A percentile compares a stretch with the other conserved stretches of the same genome.
phyloP scores from a whole-genome alignment of 306 rosid genomes.

The Vigna hirtella region DNA sequence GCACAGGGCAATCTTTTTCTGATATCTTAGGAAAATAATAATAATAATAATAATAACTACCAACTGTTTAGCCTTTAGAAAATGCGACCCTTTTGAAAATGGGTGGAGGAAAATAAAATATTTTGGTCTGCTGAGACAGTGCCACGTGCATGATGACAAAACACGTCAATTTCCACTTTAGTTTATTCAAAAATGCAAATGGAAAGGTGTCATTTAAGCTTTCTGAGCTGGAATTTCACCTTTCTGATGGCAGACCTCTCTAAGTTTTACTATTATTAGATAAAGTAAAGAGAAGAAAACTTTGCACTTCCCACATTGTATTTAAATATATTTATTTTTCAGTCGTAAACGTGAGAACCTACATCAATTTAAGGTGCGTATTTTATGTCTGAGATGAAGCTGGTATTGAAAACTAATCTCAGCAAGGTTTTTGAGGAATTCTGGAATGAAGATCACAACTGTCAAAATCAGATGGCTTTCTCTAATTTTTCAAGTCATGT shows the following conservation, averaged over 20 bases:
- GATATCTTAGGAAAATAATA: not conserved
- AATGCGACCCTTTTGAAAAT: constrained; percentile 25
- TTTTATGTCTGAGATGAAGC: constrained; percentile 9
- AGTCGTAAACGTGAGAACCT: constrained; percentile 4
- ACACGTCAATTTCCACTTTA: constrained; percentile 14
- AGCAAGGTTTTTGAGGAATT: constrained; percentile 2
- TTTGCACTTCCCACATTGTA: not conserved
- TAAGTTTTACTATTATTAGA: constrained; percentile 38
- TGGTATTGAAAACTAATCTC: not conserved
- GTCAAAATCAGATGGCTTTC: constrained; percentile 11
- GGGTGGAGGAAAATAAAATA: constrained; percentile 20
- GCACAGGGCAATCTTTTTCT: not conserved
- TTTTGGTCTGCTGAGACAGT: constrained; percentile 38
- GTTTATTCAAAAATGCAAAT: constrained; percentile 29
- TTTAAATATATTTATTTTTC: not conserved
- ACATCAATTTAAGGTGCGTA: constrained; percentile 25
- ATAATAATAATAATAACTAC: not conserved
- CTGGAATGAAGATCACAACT: constrained; percentile 14
- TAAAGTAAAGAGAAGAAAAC: constrained; percentile 32
- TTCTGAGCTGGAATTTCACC: constrained; percentile 46
- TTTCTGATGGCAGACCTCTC: constrained; percentile 49
- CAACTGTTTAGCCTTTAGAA: constrained; percentile 19
- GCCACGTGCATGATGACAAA: constrained; percentile 45
- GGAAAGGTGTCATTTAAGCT: constrained; percentile 33
- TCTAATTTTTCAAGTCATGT: constrained; percentile 14